Evolutionary conservation across 495 filamentous ascomycete species (phyloP).

Genomic region (Aspergillus bridgeri): DNA sequence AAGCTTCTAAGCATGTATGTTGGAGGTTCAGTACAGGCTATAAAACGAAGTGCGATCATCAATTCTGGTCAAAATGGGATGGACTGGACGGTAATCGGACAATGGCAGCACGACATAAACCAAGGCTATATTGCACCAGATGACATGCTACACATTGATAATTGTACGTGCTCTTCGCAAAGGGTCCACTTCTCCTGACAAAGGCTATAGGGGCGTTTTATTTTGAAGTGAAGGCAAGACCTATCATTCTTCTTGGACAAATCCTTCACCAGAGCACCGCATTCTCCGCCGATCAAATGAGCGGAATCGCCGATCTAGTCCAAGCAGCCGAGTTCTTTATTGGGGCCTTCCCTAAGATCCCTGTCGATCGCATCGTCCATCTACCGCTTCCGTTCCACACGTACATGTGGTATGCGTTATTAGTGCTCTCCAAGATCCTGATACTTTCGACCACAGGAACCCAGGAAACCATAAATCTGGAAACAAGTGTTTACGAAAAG

Average conservation of each 20-base stretch:
- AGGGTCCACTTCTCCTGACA: not conserved
- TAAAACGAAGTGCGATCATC: not conserved
- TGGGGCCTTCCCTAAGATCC: not conserved
- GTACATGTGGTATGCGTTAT: conserved; percentile 8
- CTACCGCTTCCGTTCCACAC: not conserved
- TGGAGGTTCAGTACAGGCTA: not conserved
- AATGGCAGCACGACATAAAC: not conserved
- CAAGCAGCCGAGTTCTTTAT: not conserved
- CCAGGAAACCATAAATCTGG: not conserved
- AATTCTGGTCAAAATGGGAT: not conserved
- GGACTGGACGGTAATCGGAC: not conserved
- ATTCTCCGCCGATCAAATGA: conserved; percentile 1
- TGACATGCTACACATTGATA: not conserved
- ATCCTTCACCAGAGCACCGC: conserved; percentile 2
- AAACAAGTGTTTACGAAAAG: not conserved
- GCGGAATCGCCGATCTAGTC: not conserved
- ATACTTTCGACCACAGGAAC: conserved; percentile 2
- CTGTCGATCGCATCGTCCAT: not conserved
- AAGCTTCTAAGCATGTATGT: not conserved
- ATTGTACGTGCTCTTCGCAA: not conserved
- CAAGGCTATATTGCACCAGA: not conserved
- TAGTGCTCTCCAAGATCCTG: conserved; percentile 5
- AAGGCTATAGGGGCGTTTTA: not conserved
- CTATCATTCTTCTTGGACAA: conserved; percentile 7
- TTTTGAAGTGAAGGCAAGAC: conserved; percentile 1